Conservation (phyloP, 768 basidiomycete species). For the Artomyces pyxidatus region DNA sequence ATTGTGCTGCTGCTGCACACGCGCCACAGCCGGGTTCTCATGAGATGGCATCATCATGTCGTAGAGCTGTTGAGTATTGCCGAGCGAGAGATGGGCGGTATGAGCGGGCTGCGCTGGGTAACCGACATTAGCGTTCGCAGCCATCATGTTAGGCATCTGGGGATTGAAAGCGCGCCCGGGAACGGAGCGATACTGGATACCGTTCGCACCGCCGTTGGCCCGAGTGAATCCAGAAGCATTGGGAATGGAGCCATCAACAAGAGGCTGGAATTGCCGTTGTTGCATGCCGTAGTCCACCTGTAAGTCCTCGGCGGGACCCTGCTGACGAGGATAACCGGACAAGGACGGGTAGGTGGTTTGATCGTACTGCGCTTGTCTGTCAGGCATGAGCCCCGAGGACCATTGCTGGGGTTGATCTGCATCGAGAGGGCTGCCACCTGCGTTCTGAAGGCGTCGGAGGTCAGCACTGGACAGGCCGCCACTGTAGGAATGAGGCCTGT, state of each 20-base stretch:
- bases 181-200: conserved; percentile 52
- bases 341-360: conserved; percentile 62
- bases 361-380: conserved; percentile 22
- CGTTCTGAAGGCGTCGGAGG: conserved; percentile 67
- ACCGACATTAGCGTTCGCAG: conserved; percentile 42
- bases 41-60: conserved; percentile 57
- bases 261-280: conserved; percentile 46
- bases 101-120: conserved; percentile 38
- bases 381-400: conserved; percentile 20
- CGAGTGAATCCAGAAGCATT: conserved; percentile 32
- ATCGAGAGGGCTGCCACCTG: conserved; percentile 31
- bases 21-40: conserved; percentile 56
- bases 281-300: conserved; percentile 51
- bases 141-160: conserved; percentile 34
- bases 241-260: conserved; percentile 30
- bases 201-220: conserved; percentile 44
- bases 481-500: conserved; percentile 76
- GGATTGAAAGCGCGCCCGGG: conserved; percentile 47
- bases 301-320: conserved; percentile 20
- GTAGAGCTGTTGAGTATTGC: conserved; percentile 69
- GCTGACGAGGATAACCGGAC: conserved; percentile 36
- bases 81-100: conserved; percentile 62
- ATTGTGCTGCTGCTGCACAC: conserved; percentile 74
- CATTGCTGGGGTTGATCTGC: conserved; percentile 19
- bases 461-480: conserved; percentile 70